A percentile compares a stretch with the other conserved stretches of the same genome.
These are phyloP conservation scores for Ophiostoma sp. DNA, from an alignment of 2,329 filamentous ascomycete genomes.

Conservation along the genomic window DNA sequence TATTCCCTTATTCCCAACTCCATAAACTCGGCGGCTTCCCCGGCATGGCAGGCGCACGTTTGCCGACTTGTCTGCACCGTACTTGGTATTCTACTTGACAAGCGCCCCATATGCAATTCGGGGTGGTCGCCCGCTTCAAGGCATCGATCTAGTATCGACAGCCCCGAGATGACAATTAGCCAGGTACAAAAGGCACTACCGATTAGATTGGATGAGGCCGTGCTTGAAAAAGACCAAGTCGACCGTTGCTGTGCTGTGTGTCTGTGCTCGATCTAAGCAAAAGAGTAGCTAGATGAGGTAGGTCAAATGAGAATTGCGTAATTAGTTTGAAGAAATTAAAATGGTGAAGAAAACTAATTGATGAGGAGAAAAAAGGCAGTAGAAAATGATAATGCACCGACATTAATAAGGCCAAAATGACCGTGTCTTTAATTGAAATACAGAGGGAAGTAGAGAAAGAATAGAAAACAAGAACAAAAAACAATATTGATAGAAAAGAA, in stretches of 20 bases:
- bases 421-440: not conserved
- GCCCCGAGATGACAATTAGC: conserved; percentile 1
- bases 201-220: conserved; percentile 1
- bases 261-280: not conserved
- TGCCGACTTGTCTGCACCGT: not conserved
- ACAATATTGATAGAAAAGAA: not conserved
- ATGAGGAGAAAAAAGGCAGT: not conserved
- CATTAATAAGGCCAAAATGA: too few species aligned
- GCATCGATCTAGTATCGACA: not conserved
- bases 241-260: not conserved
- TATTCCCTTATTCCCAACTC: not conserved
- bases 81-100: not conserved
- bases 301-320: not conserved
- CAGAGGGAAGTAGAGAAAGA: not conserved
- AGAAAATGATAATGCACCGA: not conserved
- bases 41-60: not conserved
- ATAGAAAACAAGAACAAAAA: not conserved
- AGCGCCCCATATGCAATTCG: not conserved
- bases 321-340: not conserved
- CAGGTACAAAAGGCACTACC: not conserved
- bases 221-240: not conserved
- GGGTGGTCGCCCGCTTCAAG: not conserved
- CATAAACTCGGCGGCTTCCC: not conserved
- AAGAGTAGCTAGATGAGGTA: not conserved
- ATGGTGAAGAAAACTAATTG: not conserved